Evolutionary conservation across 208 protist genomes (phyloP), one percentile per base, ranked within the genome.

Genomic region (Plasmodiophora brassicae): DNA sequence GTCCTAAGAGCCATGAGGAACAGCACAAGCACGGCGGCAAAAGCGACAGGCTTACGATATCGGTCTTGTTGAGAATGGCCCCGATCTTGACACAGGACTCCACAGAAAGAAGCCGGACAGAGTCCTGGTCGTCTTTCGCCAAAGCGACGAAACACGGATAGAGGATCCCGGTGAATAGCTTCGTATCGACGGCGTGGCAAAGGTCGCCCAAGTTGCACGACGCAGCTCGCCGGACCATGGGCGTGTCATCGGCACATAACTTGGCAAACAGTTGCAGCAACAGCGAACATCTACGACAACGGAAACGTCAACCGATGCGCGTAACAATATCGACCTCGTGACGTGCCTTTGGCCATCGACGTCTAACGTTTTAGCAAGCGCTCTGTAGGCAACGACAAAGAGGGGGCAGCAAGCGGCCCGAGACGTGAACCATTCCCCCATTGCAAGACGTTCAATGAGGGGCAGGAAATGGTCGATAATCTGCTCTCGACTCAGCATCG

Each of bases 341-440:
- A 57, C 20, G 14, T 28, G 25, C 50, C 50, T 14, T 57, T 57
- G 20, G 20, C 20, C 14, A 25, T 57, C 25, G 25, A 25, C 65
- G 20, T 78, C 65, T 14, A n/a, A 5, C 32, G 65, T 44, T 38
- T 78, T 38, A n/a, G 5, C 5, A 5, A 88, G 25, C 43, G 28
- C 22, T 1, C 5, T 20, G 54, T 88, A 88, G 10, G 32, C 46
- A 86, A 88, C 60, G 1, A 20, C 10, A 38, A 88, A 88, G n/a
- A 88, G 46, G n/a, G 46, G 41, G 20, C 44, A 85, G 35, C 50
- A 86, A 85, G 85, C 50, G 5, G 60, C 46, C 14, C 85, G 45
- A 1, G 85, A 86, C 32, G 85, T 88, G 53, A 88, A 88, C 85
- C 85, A 88, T 84, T 88, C 60, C 1, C 85, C 85, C 22, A 1